Conservation (phyloP, 345 rosid genomes). For the Eucalyptus polyanthemos region DNA sequence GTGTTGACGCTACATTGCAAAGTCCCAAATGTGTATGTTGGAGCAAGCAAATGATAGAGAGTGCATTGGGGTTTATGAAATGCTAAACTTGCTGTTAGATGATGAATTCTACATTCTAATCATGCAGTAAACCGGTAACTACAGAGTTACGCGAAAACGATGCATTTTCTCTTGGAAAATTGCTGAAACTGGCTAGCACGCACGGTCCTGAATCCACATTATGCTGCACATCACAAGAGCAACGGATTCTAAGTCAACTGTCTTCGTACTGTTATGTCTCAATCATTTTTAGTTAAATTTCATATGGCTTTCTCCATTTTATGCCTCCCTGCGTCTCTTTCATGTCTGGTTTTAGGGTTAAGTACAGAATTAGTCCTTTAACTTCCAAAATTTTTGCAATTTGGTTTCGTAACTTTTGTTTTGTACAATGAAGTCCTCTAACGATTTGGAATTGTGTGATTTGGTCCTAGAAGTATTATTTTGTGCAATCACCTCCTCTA, state of each 20-base stretch:
- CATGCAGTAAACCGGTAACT: neutral
- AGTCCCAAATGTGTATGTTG: neutral
- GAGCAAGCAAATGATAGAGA: neutral
- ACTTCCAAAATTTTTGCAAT: neutral
- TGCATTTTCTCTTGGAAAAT: neutral
- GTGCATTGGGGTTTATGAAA: neutral
- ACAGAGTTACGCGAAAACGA: neutral
- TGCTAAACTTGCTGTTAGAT: neutral
- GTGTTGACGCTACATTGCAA: neutral
- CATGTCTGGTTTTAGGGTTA: neutral
- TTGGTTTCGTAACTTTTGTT: neutral
- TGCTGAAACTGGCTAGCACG: neutral
- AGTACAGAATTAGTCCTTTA: neutral
- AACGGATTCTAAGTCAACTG: neutral
- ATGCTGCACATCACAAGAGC: neutral
- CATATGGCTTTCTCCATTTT: neutral
- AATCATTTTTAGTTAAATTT: neutral
- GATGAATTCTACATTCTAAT: neutral
- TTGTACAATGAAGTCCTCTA: neutral
- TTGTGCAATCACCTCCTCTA: neutral
- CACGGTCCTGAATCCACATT: neutral
- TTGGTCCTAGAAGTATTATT: neutral
- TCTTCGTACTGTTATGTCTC: neutral
- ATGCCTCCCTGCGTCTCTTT: neutral
- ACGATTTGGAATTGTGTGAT: neutral